phyloP scores from a whole-genome alignment of 371 early-diverging fungal genomes.

The Mucor saturninus region DNA sequence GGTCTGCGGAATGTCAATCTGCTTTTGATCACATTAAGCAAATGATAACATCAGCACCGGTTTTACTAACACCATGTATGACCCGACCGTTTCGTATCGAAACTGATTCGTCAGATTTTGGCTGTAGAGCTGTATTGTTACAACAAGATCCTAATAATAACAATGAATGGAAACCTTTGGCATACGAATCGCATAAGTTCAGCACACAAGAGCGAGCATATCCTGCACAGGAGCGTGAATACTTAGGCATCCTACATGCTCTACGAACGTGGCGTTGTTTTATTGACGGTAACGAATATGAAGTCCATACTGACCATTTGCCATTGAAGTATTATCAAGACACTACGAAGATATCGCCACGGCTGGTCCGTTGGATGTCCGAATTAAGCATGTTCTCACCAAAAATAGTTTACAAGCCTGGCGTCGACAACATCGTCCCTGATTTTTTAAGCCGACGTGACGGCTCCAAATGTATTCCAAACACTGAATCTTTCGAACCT shows the following conservation, averaged over 20 bases:
- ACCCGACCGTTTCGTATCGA: slow-evolving; percentile 30
- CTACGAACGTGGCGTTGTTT: slow-evolving; percentile 36
- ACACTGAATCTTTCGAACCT: slow-evolving; percentile 6
- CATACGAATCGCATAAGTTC: slow-evolving; percentile 32
- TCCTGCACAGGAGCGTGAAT: slow-evolving; percentile 38
- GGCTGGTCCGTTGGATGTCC: slow-evolving; percentile 33
- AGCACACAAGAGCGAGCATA: slow-evolving; percentile 31
- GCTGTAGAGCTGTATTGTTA: too few species aligned
- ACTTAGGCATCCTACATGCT: slow-evolving; percentile 36
- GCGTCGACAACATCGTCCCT: slow-evolving; percentile 32
- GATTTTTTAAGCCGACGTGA: slow-evolving; percentile 20
- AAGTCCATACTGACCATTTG: slow-evolving; percentile 30
- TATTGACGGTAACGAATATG: slow-evolving; percentile 18
- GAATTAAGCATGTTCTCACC: slow-evolving; percentile 37
- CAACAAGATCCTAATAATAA: not conserved
- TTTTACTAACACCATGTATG: slow-evolving; percentile 26
- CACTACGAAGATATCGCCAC: not conserved
- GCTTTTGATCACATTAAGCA: slow-evolving; percentile 10
- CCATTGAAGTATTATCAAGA: slow-evolving; percentile 26
- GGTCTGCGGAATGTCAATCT: not conserved
- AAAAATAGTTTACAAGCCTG: slow-evolving; percentile 33
- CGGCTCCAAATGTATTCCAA: slow-evolving; percentile 11
- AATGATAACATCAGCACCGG: slow-evolving; percentile 10
- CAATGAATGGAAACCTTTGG: not conserved
- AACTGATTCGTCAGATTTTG: slow-evolving; percentile 41